Evolutionary conservation across 352 stramenopile species (phyloP).

Genomic region (Globisporangium barbulae): DNA sequence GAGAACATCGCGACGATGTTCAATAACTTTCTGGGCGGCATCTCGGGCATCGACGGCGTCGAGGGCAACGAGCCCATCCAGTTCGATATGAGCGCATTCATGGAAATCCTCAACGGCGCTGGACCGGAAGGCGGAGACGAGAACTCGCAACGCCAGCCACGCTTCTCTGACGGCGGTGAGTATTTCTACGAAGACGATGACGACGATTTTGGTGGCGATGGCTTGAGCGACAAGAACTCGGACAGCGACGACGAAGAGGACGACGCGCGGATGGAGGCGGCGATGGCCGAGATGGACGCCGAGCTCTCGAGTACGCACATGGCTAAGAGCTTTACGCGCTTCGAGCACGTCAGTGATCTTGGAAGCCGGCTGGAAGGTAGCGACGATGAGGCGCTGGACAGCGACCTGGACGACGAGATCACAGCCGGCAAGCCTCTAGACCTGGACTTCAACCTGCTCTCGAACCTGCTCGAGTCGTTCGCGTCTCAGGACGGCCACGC

Average conservation of each 20-base stretch:
- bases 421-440: constrained; percentile 48
- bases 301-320: constrained; percentile 56
- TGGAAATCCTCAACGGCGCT: constrained; percentile 53
- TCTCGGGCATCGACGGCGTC: constrained; percentile 70
- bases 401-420: constrained; percentile 19
- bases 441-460: constrained; percentile 81
- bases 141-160: constrained; percentile 9
- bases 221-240: constrained; percentile 27
- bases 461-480: constrained; percentile 79
- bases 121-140: neutral
- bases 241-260: constrained; percentile 31
- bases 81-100: constrained; percentile 67
- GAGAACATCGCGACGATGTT: constrained; percentile 75
- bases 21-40: constrained; percentile 58
- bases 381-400: neutral
- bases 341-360: constrained; percentile 8
- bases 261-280: constrained; percentile 40
- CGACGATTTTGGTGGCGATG: constrained; percentile 20
- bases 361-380: neutral
- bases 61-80: constrained; percentile 48
- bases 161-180: constrained; percentile 11
- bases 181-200: constrained; percentile 23
- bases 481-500: constrained; percentile 70
- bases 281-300: constrained; percentile 77
- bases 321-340: constrained; percentile 49